Base-by-base conservation (phyloP, 768 basidiomycete genomes). In the Lentinus tigrinus region DNA sequence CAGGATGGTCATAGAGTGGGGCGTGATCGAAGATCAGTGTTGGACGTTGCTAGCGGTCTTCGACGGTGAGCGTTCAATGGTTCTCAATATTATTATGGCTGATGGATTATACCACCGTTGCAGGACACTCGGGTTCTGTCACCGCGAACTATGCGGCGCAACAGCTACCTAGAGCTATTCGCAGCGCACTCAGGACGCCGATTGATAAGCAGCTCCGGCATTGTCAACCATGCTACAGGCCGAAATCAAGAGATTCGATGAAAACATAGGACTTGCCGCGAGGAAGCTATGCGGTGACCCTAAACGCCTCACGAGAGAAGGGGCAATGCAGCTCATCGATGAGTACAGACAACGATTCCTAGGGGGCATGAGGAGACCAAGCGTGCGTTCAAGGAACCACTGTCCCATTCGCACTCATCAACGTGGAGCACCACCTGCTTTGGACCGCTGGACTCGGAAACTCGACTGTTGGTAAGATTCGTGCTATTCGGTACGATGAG, bases 401-500 rank as follows among this genome's bases (percentile, higher is more conserved):
- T 7, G n/a, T 56, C 27, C 2, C 54, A 9, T 10, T 31, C 10
- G 53, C 53, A n/a, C 53, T 54, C 27, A 28, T 54, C 7, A 44
- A 42, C 19, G 38, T 48, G 3, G 54, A 56, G 8, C 46, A 56
- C 21, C 37, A 36, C 13, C 28, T 56, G 26, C 38, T 56, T 37
- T 56, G 54, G 54, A 37, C 47, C 11, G 46, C 38, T 5, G 47
- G 36, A 10, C 46, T 56, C 9, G 54, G 47, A 3, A 40, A 56
- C 26, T 39, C 47, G 5, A 47, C 54, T 10, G 38, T 56, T 10
- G 54, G 54, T 56, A 26, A 48, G 47, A 14, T 16, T 2, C 16
- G 14, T 14, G n/a, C 19, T 23, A 13, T 23, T 3, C n/a, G 13
- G 21, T 37, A 0, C 2, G 9, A 3, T 8, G 23, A 13, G 9